A percentile compares a stretch with the other conserved stretches of the same genome.
Conservation (phyloP, 2,329 filamentous ascomycete genomes). For the Penicillium sp. region DNA sequence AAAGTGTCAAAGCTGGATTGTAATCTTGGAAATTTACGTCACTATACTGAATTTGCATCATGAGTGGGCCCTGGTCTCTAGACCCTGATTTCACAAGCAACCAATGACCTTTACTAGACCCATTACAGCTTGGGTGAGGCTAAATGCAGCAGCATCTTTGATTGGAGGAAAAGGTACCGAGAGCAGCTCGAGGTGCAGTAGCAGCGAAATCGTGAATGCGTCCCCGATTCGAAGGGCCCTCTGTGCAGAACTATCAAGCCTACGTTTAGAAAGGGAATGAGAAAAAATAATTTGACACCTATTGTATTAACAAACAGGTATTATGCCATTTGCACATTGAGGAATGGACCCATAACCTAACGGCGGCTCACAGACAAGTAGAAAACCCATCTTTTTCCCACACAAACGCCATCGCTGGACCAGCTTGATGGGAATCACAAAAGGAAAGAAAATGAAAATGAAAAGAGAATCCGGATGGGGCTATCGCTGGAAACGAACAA, state of each 20-base stretch:
- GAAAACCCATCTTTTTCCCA: constrained; percentile 19
- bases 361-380: constrained; percentile 5
- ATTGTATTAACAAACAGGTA: constrained; percentile 3
- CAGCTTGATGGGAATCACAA: constrained; percentile 20
- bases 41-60: constrained; percentile 6
- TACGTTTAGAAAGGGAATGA: not conserved
- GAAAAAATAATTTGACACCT: not conserved
- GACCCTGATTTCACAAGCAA: not conserved
- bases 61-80: not conserved
- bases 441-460: constrained; percentile 5
- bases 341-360: not conserved
- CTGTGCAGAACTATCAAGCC: too few species aligned
- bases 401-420: constrained; percentile 31
- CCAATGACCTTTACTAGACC: not conserved
- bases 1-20: not conserved
- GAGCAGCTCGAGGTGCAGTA: not conserved
- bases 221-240: too few species aligned
- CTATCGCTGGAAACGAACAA: constrained; percentile 6
- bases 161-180: not conserved
- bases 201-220: too few species aligned
- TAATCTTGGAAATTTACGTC: constrained; percentile 10
- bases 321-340: constrained; percentile 2
- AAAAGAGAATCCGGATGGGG: constrained; percentile 1
- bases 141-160: not conserved
- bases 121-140: not conserved